Conservation (phyloP, 2,329 filamentous ascomycete species). For the Drechslerella stenobrocha region DNA sequence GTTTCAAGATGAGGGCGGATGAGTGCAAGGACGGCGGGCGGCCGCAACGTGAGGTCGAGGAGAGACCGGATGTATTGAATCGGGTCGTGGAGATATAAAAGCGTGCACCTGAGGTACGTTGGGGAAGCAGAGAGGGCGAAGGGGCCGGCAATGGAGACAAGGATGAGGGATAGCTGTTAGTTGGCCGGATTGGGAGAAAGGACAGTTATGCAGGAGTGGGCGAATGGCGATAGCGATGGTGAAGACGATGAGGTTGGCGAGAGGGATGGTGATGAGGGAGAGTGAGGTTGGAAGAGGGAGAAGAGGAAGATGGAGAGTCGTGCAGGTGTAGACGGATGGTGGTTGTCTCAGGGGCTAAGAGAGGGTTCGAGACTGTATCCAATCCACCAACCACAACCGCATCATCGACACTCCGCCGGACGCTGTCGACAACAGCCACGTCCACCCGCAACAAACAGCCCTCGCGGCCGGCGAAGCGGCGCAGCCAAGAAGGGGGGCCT, state of each 20-base stretch:
- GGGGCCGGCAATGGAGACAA: background rate
- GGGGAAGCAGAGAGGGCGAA: background rate
- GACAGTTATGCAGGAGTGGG: background rate
- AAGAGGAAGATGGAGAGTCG: too few species aligned
- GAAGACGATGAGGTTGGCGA: background rate
- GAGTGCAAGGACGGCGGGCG: background rate
- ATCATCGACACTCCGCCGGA: too few species aligned
- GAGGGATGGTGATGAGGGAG: background rate
- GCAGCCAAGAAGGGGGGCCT: too few species aligned
- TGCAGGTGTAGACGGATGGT: too few species aligned
- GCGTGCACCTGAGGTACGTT: background rate
- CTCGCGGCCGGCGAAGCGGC: background rate
- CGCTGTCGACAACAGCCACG: background rate
- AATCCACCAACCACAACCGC: background rate
- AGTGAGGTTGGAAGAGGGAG: conserved; percentile 8
- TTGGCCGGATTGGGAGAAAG: background rate
- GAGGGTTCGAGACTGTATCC: background rate
- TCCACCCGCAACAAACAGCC: background rate
- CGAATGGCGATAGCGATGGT: background rate
- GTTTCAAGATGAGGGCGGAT: background rate
- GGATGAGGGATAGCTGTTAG: background rate
- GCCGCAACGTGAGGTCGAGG: background rate
- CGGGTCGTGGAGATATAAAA: background rate
- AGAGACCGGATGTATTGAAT: too few species aligned
- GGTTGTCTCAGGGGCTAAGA: background rate